Evolutionary conservation across 1,139 yeast species (phyloP).

Genomic region (Geotrichum aggregatum): DNA sequence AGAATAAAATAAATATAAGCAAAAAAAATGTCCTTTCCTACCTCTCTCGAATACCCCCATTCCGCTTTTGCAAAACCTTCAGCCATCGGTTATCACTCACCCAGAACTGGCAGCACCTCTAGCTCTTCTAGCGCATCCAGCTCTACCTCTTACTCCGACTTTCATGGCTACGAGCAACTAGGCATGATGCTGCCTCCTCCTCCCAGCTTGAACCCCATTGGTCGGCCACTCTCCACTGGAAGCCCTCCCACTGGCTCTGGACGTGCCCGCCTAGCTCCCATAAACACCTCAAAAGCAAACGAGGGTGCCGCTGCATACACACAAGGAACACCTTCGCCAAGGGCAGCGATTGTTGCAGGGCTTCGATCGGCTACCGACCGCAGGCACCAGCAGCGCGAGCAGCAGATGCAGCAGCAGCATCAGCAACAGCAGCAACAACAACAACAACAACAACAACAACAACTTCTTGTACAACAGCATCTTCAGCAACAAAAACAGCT

Average conservation of each 20-base stretch:
- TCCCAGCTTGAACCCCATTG: background rate
- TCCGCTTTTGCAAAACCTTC: background rate
- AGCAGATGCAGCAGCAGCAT: conserved; percentile 16
- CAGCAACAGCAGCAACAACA: conserved; percentile 10
- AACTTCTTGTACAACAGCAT: conserved; percentile 10
- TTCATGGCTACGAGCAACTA: conserved; percentile 34
- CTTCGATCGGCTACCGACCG: conserved; percentile 35
- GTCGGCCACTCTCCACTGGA: background rate
- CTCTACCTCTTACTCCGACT: conserved; percentile 83
- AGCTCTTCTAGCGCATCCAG: conserved; percentile 83
- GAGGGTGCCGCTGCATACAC: conserved; percentile 1
- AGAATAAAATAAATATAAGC: background rate
- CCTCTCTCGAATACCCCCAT: background rate
- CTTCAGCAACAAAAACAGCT: conserved; percentile 13
- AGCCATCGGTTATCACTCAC: background rate
- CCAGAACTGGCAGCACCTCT: background rate
- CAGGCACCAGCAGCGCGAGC: conserved; percentile 28
- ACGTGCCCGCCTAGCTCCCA: conserved; percentile 14
- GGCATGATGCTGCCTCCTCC: background rate
- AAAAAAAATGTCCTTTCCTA: background rate
- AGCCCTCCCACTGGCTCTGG: background rate
- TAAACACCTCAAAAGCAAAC: conserved; percentile 14
- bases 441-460: conserved; percentile 19
- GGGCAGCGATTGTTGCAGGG: conserved; percentile 35
- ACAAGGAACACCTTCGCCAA: conserved; percentile 22